Percentiles rank a stretch among this genome's conserved stretches.
Evolutionary conservation across 1,139 yeast genomes (phyloP).

Genomic region (Saccharomycopsis hybrid): DNA sequence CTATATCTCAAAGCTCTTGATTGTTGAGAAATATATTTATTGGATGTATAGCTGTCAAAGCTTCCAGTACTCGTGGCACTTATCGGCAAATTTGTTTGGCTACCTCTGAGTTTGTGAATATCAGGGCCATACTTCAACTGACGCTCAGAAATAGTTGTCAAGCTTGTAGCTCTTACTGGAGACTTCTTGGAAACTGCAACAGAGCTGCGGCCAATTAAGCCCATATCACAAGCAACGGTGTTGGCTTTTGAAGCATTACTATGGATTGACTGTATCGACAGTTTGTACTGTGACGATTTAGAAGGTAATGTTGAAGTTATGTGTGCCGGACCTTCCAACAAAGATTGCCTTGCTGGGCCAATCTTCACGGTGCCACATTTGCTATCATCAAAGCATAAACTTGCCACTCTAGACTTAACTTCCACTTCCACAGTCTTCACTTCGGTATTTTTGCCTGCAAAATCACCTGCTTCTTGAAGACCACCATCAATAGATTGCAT

Average conservation of each 20-base stretch:
- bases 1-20: slow-evolving; percentile 17
- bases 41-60: not conserved
- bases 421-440: slow-evolving; percentile 29
- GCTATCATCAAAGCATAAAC: slow-evolving; percentile 15
- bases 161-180: not conserved
- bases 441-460: slow-evolving; percentile 39
- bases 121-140: too few species aligned
- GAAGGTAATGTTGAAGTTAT: not conserved
- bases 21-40: slow-evolving; percentile 4
- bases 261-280: not conserved
- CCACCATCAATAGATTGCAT: too few species aligned
- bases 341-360: slow-evolving; percentile 16
- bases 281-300: not conserved
- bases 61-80: slow-evolving; percentile 11
- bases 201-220: not conserved
- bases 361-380: slow-evolving; percentile 20
- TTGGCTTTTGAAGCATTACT: slow-evolving; percentile 1
- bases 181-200: not conserved
- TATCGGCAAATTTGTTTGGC: not conserved
- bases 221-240: slow-evolving; percentile 9
- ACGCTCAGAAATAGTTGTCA: not conserved
- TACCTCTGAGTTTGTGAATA: too few species aligned
- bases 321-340: not conserved
- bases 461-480: not conserved
- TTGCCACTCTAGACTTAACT: slow-evolving; percentile 13